phyloP scores from a whole-genome alignment of 1,139 yeast species.

The Nadsonia commutata region DNA sequence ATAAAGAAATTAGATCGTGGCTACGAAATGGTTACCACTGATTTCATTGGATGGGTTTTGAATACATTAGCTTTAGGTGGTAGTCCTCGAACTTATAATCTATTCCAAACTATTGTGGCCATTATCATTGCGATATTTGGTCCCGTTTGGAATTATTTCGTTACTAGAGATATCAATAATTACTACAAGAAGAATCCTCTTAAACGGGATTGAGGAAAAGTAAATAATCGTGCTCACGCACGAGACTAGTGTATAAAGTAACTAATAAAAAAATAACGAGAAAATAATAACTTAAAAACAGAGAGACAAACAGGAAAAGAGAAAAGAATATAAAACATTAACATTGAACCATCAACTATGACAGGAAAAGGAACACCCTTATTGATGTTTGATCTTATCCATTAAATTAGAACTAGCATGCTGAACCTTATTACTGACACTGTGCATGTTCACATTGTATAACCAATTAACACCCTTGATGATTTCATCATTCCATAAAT shows the following conservation, averaged over 20 bases:
- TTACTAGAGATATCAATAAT: constrained; percentile 39
- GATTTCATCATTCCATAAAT: constrained; percentile 72
- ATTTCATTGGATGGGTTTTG: constrained; percentile 71
- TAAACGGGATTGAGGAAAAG: constrained; percentile 2
- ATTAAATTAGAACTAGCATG: background rate
- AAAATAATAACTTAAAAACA: background rate
- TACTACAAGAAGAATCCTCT: constrained; percentile 26
- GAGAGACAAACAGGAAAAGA: background rate
- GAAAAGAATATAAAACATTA: background rate
- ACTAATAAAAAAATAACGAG: background rate
- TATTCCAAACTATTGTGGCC: constrained; percentile 25
- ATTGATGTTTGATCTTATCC: background rate
- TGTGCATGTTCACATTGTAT: constrained; percentile 24
- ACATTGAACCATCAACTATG: background rate
- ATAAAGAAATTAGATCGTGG: constrained; percentile 47
- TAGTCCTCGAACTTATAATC: constrained; percentile 48
- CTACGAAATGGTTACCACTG: constrained; percentile 65
- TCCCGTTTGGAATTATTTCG: constrained; percentile 44
- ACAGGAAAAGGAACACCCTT: background rate
- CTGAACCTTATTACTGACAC: background rate
- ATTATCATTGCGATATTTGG: constrained; percentile 42
- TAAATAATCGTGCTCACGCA: background rate
- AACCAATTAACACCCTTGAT: constrained; percentile 50
- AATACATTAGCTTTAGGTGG: constrained; percentile 56
- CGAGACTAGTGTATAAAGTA: background rate